Percentiles rank a stretch among this genome's conserved stretches.
Evolutionary conservation across 352 stramenopile genomes (phyloP).

Genomic region (Albugo candida): DNA sequence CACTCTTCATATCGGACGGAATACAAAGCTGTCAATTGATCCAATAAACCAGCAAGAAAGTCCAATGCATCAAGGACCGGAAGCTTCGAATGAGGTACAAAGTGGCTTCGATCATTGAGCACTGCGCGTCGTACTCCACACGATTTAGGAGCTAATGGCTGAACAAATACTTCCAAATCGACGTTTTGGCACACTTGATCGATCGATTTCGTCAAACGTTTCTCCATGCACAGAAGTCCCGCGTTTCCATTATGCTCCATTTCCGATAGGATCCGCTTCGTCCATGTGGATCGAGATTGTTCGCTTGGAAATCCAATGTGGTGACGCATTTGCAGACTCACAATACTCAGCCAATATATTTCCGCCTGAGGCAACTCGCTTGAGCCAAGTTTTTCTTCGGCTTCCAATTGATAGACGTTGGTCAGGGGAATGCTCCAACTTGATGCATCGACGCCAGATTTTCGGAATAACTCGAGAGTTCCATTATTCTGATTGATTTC

Average conservation of each 20-base stretch:
- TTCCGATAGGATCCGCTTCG: slow-evolving; percentile 6
- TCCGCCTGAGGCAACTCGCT: background rate
- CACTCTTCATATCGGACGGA: slow-evolving; percentile 3
- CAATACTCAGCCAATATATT: slow-evolving; percentile 30
- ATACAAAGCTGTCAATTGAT: no score
- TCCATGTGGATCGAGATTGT: slow-evolving; percentile 19
- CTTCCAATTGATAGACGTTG: no score
- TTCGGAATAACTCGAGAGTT: no score
- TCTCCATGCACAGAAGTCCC: background rate
- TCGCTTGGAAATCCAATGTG: slow-evolving; percentile 22
- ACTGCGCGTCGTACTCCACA: slow-evolving; percentile 15
- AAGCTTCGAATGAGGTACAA: slow-evolving; percentile 2
- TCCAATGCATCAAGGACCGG: no score
- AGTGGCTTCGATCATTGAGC: slow-evolving; percentile 25
- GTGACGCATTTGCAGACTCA: slow-evolving; percentile 19
- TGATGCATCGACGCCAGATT: no score
- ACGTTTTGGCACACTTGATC: slow-evolving; percentile 6
- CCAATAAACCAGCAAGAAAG: no score
- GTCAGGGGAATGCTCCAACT: no score
- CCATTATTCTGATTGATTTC: no score
- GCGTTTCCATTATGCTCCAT: slow-evolving; percentile 2
- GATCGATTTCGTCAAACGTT: slow-evolving; percentile 8
- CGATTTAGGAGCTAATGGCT: slow-evolving; percentile 5
- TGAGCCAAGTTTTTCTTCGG: no score
- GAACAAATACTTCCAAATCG: slow-evolving; percentile 10